Base-by-base conservation (phyloP, 305 asterid species). In the Fraxinus nigra region DNA sequence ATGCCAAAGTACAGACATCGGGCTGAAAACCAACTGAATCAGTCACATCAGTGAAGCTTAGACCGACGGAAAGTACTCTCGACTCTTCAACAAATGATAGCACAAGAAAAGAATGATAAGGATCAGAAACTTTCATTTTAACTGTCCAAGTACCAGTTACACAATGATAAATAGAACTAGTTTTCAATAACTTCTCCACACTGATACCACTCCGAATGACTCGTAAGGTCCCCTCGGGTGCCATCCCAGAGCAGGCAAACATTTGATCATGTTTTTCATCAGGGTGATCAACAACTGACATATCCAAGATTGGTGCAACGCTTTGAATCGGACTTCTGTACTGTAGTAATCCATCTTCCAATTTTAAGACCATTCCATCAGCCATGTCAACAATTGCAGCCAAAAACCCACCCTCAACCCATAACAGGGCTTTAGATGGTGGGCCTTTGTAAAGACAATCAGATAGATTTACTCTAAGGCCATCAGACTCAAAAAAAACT, bases 181-280 rank as follows among this genome's bases (percentile, higher is more conserved):
- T 96, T 92, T 92, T 96, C 85, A 96, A 87, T 87, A 94, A 88
- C 84, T 92, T 96, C 77, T 94, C 98, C 86, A 94, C 94, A 46
- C 92, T 96, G 85, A 94, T 94, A 73, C 99, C 99, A 91, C 93
- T 94, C 37, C 98, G 91, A 86, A 96, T 93, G 80, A 94, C 86
- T 78, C 98, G 90, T 85, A 96, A 85, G 61, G 98, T 94, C 78
- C 99, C 98, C 85, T 91, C 96, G 77, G 97, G 92, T 78, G 98
- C 94, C 90, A 94, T 88, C 78, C 98, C 98, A 82, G 98, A 93
- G 93, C 98, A 96, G 73, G 98, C 98, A 89, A 93, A 93, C 89
- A 96, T 93, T 90, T 94, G 98, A 86, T 96, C 94, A 70, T 87
- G 97, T 85, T 93, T 91, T 85, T 96, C 98, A 72, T 93, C 94